Evolutionary conservation across 2,329 filamentous ascomycete species (phyloP).

Genomic region (Talaromyces sp.): DNA sequence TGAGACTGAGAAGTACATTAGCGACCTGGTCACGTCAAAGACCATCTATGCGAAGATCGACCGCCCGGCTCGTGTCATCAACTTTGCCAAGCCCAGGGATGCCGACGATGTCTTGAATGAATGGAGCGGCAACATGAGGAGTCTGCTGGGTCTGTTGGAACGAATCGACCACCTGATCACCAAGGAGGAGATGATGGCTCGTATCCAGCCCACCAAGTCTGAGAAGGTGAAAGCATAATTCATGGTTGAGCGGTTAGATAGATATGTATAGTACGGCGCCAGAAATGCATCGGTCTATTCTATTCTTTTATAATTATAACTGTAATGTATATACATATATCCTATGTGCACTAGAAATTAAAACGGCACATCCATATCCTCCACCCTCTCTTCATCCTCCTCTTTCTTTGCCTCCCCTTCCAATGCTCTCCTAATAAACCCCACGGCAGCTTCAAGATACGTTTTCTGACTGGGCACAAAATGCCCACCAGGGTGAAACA

Average conservation of each 20-base stretch:
- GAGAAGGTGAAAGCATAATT: slow-evolving; percentile 37
- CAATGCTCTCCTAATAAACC: slow-evolving; percentile 61
- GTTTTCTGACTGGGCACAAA: slow-evolving; percentile 81
- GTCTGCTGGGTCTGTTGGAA: slow-evolving; percentile 76
- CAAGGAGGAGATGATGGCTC: slow-evolving; percentile 99
- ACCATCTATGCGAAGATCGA: slow-evolving; percentile 98
- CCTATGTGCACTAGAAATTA: slow-evolving; percentile 19
- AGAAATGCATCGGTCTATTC: slow-evolving; percentile 9
- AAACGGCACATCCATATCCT: slow-evolving; percentile 68
- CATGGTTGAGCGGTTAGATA: not conserved
- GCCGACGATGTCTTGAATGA: slow-evolving; percentile 96
- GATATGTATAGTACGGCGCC: slow-evolving; percentile 18
- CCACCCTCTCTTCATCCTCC: slow-evolving; percentile 54
- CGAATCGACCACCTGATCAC: slow-evolving; percentile 97
- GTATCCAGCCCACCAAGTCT: slow-evolving; percentile 66
- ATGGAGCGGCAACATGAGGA: slow-evolving; percentile 99
- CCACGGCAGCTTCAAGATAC: slow-evolving; percentile 70
- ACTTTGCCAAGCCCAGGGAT: slow-evolving; percentile 89
- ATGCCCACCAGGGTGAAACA: slow-evolving; percentile 83
- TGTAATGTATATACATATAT: slow-evolving; percentile 16
- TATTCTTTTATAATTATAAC: slow-evolving; percentile 7
- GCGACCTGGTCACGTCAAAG: slow-evolving; percentile 92
- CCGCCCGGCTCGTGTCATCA: slow-evolving; percentile 84
- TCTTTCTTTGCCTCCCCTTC: slow-evolving; percentile 33
- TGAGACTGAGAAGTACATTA: slow-evolving; percentile 98